Evolutionary conservation across 2,329 filamentous ascomycete species (phyloP), one percentile per base, ranked within the genome.

Genomic region (Fonsecaea multimorphosa): DNA sequence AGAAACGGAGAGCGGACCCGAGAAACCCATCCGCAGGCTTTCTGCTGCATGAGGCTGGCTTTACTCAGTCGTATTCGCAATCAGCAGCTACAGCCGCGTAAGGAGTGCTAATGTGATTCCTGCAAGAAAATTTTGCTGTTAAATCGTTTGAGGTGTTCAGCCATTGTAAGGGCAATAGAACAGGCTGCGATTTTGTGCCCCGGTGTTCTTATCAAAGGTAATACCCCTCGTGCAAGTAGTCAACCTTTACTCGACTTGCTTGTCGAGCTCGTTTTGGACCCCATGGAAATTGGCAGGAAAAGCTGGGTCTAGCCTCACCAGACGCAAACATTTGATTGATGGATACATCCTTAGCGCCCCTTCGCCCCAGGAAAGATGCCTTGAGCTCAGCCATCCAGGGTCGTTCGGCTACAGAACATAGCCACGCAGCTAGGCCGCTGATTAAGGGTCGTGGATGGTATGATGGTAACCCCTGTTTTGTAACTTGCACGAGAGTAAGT

Each of bases 291-390:
- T 16, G 51, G 24, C 24, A 27, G 51, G 29, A 53, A 53, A 52
- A 14, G 49, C 36, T 16, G 49, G 24, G 22, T 22, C 24, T 29
- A 16, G 29, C 5, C 29, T 27, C 22, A 22, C 51, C 19, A 53
- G 29, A 29, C n/a, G 51, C 16, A 16, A 32, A 53, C 24, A 53
- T 53, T n/a, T 53, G 51, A 53, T 53, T 53, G 51, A 29, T 53
- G 22, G 51, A 53, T 14, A 4, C 12, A 53, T 53, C 22, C 29
- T 53, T 53, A 53, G 51, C 19, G 51, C 29, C 51, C 29, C 29
- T 22, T 53, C 51, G 22, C 51, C 7, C 24, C 51, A n/a, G 16
- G 38, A 16, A 44, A 19, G 38, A 19, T 12, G 38, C 38, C 38
- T 44, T 19, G 38, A 5, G 38, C 38, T 44, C n/a, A 44, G 16